Evolutionary conservation across 2,329 filamentous ascomycete species (phyloP).

Genomic region (Mycocentrospora acerina): DNA sequence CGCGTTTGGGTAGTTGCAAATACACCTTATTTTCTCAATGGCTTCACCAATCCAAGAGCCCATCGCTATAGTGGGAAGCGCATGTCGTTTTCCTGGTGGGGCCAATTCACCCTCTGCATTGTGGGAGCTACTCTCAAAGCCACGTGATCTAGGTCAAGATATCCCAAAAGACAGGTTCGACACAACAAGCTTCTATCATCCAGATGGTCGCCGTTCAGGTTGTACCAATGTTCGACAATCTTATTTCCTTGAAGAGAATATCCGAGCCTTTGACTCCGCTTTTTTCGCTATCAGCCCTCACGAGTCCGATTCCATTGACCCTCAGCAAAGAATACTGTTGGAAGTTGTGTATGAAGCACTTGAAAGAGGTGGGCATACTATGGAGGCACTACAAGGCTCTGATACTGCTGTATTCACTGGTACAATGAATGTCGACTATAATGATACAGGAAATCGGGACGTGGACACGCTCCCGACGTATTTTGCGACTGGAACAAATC

Average conservation of each 20-base stretch:
- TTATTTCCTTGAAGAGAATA: conserved; percentile 21
- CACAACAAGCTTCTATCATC: no score
- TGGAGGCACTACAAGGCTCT: conserved; percentile 8
- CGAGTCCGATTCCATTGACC: conserved; percentile 25
- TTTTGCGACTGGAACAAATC: conserved; percentile 20
- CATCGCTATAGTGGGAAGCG: no score
- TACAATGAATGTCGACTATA: conserved; percentile 16
- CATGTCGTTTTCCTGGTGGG: no score
- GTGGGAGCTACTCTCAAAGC: no score
- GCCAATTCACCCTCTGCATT: no score
- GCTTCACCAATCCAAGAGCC: no score
- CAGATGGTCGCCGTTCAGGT: no score
- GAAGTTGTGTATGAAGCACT: conserved; percentile 23
- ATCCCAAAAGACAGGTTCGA: no score
- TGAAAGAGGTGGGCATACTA: conserved; percentile 12
- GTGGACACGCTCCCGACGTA: conserved; percentile 13
- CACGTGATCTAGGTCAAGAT: no score
- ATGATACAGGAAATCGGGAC: conserved; percentile 5
- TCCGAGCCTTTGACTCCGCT: conserved; percentile 16
- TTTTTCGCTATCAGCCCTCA: conserved; percentile 23
- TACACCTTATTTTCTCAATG: no score
- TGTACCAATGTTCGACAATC: no score
- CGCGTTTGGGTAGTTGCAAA: no score
- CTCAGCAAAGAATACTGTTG: conserved; percentile 23
- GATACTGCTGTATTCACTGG: conserved; percentile 14